These are phyloP conservation scores for Sonneratia alba DNA, from an alignment of 345 rosid genomes.

Conservation along the genomic window DNA sequence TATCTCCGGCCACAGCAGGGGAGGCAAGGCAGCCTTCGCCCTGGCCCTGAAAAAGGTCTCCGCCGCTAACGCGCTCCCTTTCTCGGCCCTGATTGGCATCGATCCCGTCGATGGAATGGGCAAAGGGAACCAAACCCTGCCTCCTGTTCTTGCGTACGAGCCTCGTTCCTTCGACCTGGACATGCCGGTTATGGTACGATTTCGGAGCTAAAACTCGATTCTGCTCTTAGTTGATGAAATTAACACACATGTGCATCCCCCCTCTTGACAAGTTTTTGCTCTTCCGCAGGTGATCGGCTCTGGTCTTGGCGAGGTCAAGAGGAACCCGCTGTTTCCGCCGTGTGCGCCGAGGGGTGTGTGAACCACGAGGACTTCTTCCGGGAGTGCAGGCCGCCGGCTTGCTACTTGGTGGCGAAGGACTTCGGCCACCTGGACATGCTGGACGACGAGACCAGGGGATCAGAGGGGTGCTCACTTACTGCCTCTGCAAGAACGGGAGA, in stretches of 20 bases:
- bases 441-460: conserved; percentile 62
- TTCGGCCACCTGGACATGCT: conserved; percentile 82
- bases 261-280: not conserved
- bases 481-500: conserved; percentile 65
- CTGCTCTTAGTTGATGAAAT: no score
- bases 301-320: conserved; percentile 40
- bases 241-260: no score
- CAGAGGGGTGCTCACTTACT: conserved; percentile 47
- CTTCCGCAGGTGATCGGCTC: conserved; percentile 55
- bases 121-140: not conserved
- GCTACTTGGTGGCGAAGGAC: conserved; percentile 56
- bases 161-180: conserved; percentile 12
- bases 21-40: conserved; percentile 79
- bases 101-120: conserved; percentile 8
- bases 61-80: not conserved
- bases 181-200: conserved; percentile 22
- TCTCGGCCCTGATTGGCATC: conserved; percentile 12
- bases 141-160: not conserved
- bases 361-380: conserved; percentile 58
- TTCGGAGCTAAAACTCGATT: not conserved
- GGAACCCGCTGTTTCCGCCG: conserved; percentile 46
- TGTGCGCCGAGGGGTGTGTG: conserved; percentile 61
- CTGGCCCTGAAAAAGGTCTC: conserved; percentile 39
- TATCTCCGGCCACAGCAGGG: conserved; percentile 82
- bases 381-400: conserved; percentile 61